Conservation (phyloP, 805 yeast species). For the Millerozyma acaciae region DNA sequence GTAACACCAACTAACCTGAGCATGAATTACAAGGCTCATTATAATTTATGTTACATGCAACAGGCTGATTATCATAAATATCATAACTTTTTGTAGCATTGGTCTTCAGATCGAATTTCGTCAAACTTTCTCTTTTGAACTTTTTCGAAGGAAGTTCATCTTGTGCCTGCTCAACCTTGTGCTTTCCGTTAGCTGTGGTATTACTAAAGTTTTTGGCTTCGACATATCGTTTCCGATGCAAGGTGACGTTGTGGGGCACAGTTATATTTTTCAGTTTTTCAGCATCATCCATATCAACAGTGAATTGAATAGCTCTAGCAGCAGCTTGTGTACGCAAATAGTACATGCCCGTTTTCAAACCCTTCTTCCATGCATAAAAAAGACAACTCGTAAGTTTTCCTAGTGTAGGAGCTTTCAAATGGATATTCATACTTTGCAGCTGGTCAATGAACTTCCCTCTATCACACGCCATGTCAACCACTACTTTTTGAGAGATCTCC, state of each 20-base stretch:
- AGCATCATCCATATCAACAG: constrained; percentile 17
- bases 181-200: constrained; percentile 3
- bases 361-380: constrained; percentile 40
- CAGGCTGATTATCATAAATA: constrained; percentile 33
- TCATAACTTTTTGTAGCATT: constrained; percentile 13
- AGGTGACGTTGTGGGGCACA: constrained; percentile 4
- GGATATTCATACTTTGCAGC: constrained; percentile 44
- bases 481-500: constrained; percentile 85
- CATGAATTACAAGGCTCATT: constrained; percentile 39
- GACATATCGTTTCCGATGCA: constrained; percentile 22
- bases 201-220: constrained; percentile 8
- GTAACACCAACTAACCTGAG: constrained; percentile 24
- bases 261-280: constrained; percentile 2
- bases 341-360: constrained; percentile 39
- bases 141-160: background rate
- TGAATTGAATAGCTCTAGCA: constrained; percentile 36
- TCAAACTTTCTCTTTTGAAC: background rate
- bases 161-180: background rate
- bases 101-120: background rate
- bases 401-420: constrained; percentile 33
- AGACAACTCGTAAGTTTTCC: constrained; percentile 41
- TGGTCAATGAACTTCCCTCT: constrained; percentile 66
- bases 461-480: constrained; percentile 84
- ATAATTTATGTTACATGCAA: constrained; percentile 26
- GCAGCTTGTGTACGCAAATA: constrained; percentile 38